Conservation (phyloP, 257 asterid species). For the Solanum arcanum region DNA sequence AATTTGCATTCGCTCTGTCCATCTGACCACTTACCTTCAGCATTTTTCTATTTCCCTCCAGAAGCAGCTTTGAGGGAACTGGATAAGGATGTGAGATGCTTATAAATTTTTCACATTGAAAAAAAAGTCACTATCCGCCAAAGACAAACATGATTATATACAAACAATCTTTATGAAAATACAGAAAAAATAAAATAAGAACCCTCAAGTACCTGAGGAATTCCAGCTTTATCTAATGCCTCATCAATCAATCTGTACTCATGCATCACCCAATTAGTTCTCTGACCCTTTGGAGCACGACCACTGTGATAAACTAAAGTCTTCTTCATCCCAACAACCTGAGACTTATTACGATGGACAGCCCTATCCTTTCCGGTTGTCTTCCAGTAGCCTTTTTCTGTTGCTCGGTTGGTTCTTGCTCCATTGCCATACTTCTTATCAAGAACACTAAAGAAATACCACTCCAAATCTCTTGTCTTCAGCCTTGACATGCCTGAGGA, state of each 20-base stretch:
- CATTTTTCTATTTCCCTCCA: neutral
- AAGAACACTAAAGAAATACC: conserved; percentile 84
- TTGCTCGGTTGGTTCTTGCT: conserved; percentile 83
- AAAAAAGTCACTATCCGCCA: neutral
- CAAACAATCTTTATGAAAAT: conserved; percentile 3
- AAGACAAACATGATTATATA: neutral
- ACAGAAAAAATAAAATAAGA: neutral
- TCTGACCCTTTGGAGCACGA: conserved; percentile 89
- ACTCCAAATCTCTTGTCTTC: conserved; percentile 75
- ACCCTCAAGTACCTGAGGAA: conserved; percentile 49
- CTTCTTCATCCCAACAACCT: conserved; percentile 88
- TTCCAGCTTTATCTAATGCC: conserved; percentile 61
- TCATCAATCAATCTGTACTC: conserved; percentile 79
- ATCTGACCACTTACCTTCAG: neutral
- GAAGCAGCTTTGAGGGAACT: neutral
- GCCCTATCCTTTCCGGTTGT: conserved; percentile 93
- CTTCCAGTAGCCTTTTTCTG: conserved; percentile 91
- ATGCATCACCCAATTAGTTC: conserved; percentile 96
- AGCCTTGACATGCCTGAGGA: conserved; percentile 54
- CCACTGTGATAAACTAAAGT: conserved; percentile 86
- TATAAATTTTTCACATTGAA: neutral
- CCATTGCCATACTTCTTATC: conserved; percentile 93
- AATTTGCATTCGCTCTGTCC: neutral
- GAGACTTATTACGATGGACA: conserved; percentile 45
- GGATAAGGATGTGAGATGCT: neutral